Evolutionary conservation across 768 basidiomycete species (phyloP), one percentile per base, ranked within the genome.

Genomic region (Collybia mongolica): DNA sequence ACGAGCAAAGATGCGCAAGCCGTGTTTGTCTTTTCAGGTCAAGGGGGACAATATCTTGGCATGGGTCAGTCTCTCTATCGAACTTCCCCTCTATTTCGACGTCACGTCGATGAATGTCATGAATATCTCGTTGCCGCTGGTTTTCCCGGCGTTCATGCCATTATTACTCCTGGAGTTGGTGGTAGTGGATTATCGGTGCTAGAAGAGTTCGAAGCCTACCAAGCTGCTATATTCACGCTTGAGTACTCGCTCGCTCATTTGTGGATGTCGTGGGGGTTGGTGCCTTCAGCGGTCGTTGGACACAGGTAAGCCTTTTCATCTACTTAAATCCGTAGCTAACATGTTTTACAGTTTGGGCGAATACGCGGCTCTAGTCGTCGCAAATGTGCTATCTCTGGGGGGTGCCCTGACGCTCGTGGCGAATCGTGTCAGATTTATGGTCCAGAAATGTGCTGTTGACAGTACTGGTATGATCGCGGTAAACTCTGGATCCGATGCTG

Each of bases 21-120:
- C 1, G 72, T 81, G 5, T 88, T 90, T 56, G 82, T 88, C 3
- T 89, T 88, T 62, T 83, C 87, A 15, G 89, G 88, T 6, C 85
- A 89, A 60, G 88, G 87, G 35, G 71, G 78, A 26, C 86, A 88
- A 54, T 84, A 84, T 66, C 59, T 71, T 15, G 78, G 81, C 5
- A 88, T 89, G 86, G 87, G 83, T 0, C 51, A 65, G 24, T 61
- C 65, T 0, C 72, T 90, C 14, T 90, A 90, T 49, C 59, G 58
- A 35, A 72, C 72, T 1, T 75, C 72, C 6, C 53, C 72, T 0
- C 44, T 76, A 1, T 88, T 90, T 62, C 72, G 64, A 44, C 50
- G 57, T 5, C 67, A 72, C 40, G 75, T 91, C 18, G 78, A 88
- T 56, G 71, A 78, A 42, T 90, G 87, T 55, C 72, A 89, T 39